phyloP scores from a whole-genome alignment of 495 filamentous ascomycete genomes.

The Tuber indicum region DNA sequence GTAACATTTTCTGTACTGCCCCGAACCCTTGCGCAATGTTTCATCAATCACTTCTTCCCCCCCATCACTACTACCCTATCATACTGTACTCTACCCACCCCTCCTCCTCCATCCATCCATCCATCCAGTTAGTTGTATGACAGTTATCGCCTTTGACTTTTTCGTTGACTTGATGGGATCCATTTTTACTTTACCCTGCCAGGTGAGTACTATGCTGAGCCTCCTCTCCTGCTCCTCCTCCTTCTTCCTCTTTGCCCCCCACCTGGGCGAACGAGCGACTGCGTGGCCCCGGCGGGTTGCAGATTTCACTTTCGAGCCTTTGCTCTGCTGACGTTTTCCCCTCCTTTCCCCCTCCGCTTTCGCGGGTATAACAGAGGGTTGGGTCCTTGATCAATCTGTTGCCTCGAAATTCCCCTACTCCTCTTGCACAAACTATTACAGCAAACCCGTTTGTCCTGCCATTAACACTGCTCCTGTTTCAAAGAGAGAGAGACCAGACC shows the following conservation, averaged over 20 bases:
- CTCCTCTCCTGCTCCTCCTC: too few species aligned
- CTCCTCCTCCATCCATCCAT: not conserved
- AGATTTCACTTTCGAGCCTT: not conserved
- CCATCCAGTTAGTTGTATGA: not conserved
- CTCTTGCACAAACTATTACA: not conserved
- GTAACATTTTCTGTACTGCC: slow-evolving; percentile 2
- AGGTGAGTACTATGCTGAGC: not conserved
- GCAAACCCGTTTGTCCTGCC: not conserved
- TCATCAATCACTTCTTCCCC: not conserved
- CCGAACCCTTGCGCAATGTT: slow-evolving; percentile 1
- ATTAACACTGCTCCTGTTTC: not conserved
- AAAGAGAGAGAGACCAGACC: not conserved
- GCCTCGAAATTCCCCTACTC: not conserved
- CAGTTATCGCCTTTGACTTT: not conserved
- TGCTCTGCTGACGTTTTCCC: not conserved
- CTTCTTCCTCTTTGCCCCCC: too few species aligned
- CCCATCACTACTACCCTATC: too few species aligned
- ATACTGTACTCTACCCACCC: not conserved
- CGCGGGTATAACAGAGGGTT: not conserved
- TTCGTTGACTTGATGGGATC: not conserved
- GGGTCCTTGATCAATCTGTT: not conserved
- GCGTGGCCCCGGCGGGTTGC: not conserved
- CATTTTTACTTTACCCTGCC: not conserved
- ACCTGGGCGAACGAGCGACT: not conserved
- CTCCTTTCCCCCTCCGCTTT: not conserved